Conservation (phyloP, 352 stramenopile species). For the Plasmopara viticola region DNA sequence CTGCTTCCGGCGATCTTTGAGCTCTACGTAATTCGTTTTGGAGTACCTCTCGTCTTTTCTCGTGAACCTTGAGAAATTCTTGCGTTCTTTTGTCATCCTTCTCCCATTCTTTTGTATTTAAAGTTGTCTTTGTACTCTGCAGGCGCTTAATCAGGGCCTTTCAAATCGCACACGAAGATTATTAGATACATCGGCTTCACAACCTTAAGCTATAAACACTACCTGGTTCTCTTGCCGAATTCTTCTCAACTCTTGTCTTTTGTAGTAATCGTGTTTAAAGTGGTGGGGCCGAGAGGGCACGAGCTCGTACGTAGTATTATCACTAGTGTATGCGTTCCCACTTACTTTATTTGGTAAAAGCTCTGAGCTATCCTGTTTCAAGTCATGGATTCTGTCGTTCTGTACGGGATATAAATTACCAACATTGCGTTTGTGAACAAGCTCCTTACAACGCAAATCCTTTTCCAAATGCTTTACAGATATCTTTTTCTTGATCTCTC, state of each 20-base stretch:
- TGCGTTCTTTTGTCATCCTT: slow-evolving; percentile 71
- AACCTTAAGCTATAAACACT: neutral
- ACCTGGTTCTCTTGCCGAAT: slow-evolving; percentile 77
- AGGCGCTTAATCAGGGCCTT: slow-evolving; percentile 55
- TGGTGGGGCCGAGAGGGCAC: slow-evolving; percentile 6
- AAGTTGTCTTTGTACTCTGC: slow-evolving; percentile 52
- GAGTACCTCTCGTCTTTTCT: slow-evolving; percentile 38
- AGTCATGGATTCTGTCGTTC: neutral
- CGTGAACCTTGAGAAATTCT: slow-evolving; percentile 53
- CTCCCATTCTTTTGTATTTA: slow-evolving; percentile 64
- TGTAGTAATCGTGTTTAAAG: slow-evolving; percentile 41
- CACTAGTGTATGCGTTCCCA: slow-evolving; percentile 4
- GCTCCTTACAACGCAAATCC: neutral
- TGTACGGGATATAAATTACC: slow-evolving; percentile 1
- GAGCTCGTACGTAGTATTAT: slow-evolving; percentile 19
- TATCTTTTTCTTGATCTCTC: slow-evolving; percentile 10
- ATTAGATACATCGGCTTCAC: neutral
- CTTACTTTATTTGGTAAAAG: too few species aligned
- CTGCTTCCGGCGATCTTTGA: slow-evolving; percentile 39
- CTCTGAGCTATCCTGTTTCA: too few species aligned
- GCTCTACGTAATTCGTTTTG: slow-evolving; percentile 49
- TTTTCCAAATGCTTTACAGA: slow-evolving; percentile 1
- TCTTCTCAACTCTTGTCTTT: slow-evolving; percentile 57
- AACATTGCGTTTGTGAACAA: neutral
- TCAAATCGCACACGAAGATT: neutral